Evolutionary conservation across 192 early-diverging fungal species (phyloP).

Genomic region (Backusella macrospora): DNA sequence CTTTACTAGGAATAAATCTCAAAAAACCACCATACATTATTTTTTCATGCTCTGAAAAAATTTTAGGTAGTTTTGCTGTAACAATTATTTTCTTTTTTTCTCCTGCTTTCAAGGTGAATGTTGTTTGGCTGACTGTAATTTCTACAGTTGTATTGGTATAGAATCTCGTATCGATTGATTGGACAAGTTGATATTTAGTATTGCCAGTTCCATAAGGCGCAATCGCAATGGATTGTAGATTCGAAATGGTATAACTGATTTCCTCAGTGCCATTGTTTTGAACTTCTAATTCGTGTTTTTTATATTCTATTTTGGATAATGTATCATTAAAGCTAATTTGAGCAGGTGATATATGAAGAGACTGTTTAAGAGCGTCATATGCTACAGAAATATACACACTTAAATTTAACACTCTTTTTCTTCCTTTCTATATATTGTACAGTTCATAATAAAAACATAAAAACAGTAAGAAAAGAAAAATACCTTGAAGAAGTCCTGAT

Average conservation of each 20-base stretch:
- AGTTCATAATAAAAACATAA: constrained; percentile 2
- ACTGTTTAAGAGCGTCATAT: constrained; percentile 44
- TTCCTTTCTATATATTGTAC: too few relatives aligned
- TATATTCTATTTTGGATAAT: constrained; percentile 34
- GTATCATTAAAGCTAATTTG: constrained; percentile 58
- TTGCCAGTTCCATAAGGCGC: constrained; percentile 40
- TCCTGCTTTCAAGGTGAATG: constrained; percentile 23
- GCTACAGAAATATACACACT: constrained; percentile 5
- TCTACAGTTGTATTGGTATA: constrained; percentile 22
- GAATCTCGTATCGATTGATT: constrained; percentile 6
- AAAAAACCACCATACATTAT: constrained; percentile 55
- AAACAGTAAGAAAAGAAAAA: background rate
- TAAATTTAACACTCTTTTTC: background rate
- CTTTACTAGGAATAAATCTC: constrained; percentile 22
- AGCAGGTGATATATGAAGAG: constrained; percentile 45
- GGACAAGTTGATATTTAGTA: constrained; percentile 14
- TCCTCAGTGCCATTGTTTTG: constrained; percentile 44
- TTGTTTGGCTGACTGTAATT: constrained; percentile 14
- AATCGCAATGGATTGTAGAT: constrained; percentile 42
- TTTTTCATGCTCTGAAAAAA: constrained; percentile 27
- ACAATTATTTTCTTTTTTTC: constrained; percentile 17
- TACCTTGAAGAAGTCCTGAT: constrained; percentile 56
- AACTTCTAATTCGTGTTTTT: constrained; percentile 43
- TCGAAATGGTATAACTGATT: constrained; percentile 42
- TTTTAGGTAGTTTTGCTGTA: constrained; percentile 25